Base-by-base conservation (phyloP, 1,284 basidiomycete genomes). In the Inonotus hispidus region DNA sequence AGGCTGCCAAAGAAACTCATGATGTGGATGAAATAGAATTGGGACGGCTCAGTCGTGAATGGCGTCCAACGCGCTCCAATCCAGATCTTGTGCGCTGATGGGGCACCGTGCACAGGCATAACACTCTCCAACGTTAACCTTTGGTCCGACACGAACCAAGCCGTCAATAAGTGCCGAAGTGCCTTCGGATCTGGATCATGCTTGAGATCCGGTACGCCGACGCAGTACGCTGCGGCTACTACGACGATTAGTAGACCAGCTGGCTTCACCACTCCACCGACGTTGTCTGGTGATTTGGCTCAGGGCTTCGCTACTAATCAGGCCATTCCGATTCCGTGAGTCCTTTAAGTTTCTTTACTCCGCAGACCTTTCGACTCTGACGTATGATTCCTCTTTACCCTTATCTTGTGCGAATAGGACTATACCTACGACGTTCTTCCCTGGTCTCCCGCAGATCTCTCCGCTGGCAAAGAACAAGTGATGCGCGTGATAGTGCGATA, bases 151-250 rank as follows among this genome's bases (percentile, higher is more conserved):
- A 70, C 69, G 14, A 63, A 67, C 62, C 58, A 68, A 64, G 72
- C 70, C 14, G 63, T 68, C 41, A 63, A 68, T 63, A 72, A 72
- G 55, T 74, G 71, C 68, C 66, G 69, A 59, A 68, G 66, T 58
- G 72, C 72, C n/a, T 74, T 69, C 60, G 72, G 72, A 11, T 65
- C 67, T 14, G 73, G 73, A 14, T 59, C 68, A 23, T 73, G 73
- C 64, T 65, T 73, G 56, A 60, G 64, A 53, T 66, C 66, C 55
- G 69, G 68, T 14, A 56, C 61, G 27, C 59, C 67, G 59, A 65
- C 67, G 23, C 68, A 67, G 59, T 72, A 71, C 54, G 66, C 68
- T 14, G 59, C 57, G 16, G 64, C 66, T 25, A 71, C 70, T 19
- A 64, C 66, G 32, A 65, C 65, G 1, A 65, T 65, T 46, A 63